phyloP scores from a whole-genome alignment of 768 basidiomycete genomes.

The Epithele typhae region DNA sequence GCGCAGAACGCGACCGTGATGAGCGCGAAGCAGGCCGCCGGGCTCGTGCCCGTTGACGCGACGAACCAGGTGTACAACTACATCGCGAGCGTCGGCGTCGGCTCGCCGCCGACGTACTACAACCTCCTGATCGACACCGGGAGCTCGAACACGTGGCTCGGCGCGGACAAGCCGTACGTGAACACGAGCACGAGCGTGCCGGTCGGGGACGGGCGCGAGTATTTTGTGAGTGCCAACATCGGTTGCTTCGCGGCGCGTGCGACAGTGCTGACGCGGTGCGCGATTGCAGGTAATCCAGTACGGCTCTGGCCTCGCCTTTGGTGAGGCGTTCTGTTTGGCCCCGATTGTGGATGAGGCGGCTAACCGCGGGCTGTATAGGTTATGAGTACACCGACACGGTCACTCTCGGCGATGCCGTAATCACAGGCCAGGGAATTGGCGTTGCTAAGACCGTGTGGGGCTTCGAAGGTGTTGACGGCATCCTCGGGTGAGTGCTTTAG shows the following conservation, averaged over 20 bases:
- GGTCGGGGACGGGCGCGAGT: slow-evolving; percentile 18
- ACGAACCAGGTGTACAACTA: slow-evolving; percentile 23
- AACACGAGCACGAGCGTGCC: slow-evolving; percentile 13
- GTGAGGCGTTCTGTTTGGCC: neutral
- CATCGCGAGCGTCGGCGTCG: slow-evolving; percentile 34
- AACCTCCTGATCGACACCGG: slow-evolving; percentile 20
- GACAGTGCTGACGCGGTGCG: neutral
- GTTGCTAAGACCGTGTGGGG: slow-evolving; percentile 45
- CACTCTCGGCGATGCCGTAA: slow-evolving; percentile 44
- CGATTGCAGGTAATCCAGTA: slow-evolving; percentile 6
- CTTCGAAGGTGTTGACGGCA: slow-evolving; percentile 50
- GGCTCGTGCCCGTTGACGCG: slow-evolving; percentile 5
- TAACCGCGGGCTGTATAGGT: slow-evolving; percentile 1
- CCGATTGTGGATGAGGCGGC: neutral
- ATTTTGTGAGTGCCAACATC: slow-evolving; percentile 11
- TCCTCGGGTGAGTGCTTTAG: slow-evolving; percentile 44
- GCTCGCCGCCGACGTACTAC: slow-evolving; percentile 40
- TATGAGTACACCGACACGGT: slow-evolving; percentile 44
- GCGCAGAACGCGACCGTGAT: neutral
- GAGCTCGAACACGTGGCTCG: slow-evolving; percentile 23
- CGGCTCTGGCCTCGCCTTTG: slow-evolving; percentile 9
- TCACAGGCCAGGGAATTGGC: slow-evolving; percentile 58
- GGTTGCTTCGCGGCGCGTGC: neutral
- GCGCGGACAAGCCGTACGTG: slow-evolving; percentile 15
- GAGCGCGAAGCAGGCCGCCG: neutral